Conservation (phyloP, 2,329 filamentous ascomycete species). For the Clonostachys chloroleuca region DNA sequence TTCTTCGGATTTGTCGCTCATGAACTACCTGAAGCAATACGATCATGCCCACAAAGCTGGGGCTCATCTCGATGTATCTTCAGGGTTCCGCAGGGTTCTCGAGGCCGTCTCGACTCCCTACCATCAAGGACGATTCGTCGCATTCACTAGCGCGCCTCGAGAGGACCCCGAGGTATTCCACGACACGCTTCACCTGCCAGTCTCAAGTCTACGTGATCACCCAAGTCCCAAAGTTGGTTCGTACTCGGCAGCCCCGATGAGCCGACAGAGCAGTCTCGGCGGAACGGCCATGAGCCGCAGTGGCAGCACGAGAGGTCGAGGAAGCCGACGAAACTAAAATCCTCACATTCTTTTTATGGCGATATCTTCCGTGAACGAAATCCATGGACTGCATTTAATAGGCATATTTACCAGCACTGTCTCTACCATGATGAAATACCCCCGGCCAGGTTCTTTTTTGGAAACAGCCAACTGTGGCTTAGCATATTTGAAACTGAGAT, state of each 20-base stretch:
- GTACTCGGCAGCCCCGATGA: constrained; percentile 42
- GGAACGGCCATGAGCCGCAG: constrained; percentile 54
- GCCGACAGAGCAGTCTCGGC: constrained; percentile 49
- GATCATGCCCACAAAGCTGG: constrained; percentile 47
- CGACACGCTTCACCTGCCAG: constrained; percentile 43
- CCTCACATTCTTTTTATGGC: too few species aligned
- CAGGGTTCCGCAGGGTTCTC: constrained; percentile 50
- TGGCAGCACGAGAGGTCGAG: constrained; percentile 43
- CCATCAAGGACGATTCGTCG: constrained; percentile 40
- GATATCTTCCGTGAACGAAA: too few species aligned
- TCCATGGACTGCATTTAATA: too few species aligned
- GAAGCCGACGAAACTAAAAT: constrained; percentile 3
- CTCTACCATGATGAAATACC: too few species aligned
- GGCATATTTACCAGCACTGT: too few species aligned
- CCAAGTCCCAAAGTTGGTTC: constrained; percentile 16
- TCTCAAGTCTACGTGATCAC: constrained; percentile 37
- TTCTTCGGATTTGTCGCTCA: constrained; percentile 50
- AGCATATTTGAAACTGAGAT: too few species aligned
- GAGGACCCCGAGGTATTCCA: constrained; percentile 45
- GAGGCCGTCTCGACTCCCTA: constrained; percentile 47
- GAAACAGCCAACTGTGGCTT: too few species aligned
- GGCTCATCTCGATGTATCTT: constrained; percentile 49
- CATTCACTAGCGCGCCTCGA: constrained; percentile 37
- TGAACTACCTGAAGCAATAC: constrained; percentile 54
- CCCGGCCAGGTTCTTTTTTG: too few species aligned